Evolutionary conservation across 306 rosid species (phyloP).

Genomic region (Cicer pinnatifidum): DNA sequence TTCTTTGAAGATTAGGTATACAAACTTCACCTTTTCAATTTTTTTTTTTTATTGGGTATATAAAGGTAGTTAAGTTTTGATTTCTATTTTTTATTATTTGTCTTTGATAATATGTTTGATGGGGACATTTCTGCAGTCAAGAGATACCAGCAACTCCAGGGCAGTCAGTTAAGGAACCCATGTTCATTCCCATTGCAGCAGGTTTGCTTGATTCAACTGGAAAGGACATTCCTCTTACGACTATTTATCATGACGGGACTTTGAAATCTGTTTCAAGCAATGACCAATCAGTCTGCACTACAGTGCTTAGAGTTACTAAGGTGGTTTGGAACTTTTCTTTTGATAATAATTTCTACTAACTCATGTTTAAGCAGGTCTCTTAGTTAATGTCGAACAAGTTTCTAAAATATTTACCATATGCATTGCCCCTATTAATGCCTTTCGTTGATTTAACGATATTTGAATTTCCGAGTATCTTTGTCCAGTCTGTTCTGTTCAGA

Average conservation of each 20-base stretch:
- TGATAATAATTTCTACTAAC: slow-evolving; percentile 33
- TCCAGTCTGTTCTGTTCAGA: neutral
- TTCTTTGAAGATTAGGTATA: slow-evolving; percentile 82
- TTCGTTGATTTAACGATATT: neutral
- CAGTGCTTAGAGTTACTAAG: slow-evolving; percentile 91
- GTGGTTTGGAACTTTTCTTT: slow-evolving; percentile 50
- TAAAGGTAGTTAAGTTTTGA: slow-evolving; percentile 1
- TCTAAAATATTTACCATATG: neutral
- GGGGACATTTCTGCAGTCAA: slow-evolving; percentile 67
- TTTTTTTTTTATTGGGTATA: slow-evolving; percentile 38
- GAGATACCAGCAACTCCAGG: slow-evolving; percentile 89
- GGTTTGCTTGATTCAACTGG: slow-evolving; percentile 87
- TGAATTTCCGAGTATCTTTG: slow-evolving; percentile 21
- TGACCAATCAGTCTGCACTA: slow-evolving; percentile 65
- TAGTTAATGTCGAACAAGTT: slow-evolving; percentile 1
- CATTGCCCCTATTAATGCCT: neutral
- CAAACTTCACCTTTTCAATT: slow-evolving; percentile 23
- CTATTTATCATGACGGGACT: slow-evolving; percentile 69
- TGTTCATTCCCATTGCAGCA: slow-evolving; percentile 81
- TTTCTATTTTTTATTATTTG: slow-evolving; percentile 38
- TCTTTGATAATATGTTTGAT: slow-evolving; percentile 48
- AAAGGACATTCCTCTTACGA: slow-evolving; percentile 72
- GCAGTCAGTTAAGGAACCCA: slow-evolving; percentile 88
- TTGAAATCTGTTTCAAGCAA: slow-evolving; percentile 63
- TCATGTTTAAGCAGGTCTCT: slow-evolving; percentile 30